phyloP scores from a whole-genome alignment of 306 rosid genomes.

The Ceratonia siliqua region DNA sequence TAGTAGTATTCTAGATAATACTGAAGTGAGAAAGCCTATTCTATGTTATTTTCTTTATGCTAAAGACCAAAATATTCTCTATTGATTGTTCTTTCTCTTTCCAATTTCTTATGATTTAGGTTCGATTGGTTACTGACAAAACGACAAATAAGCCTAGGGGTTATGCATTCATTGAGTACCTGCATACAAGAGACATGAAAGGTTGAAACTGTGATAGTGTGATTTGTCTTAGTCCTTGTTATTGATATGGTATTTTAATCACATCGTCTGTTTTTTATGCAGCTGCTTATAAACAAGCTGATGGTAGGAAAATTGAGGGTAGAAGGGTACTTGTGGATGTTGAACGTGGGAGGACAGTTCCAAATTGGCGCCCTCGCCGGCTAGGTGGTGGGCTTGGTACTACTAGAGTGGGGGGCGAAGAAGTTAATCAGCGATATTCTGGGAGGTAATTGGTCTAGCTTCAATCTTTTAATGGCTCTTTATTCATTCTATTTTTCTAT shows the following conservation, averaged over 20 bases:
- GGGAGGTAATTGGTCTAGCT: constrained; percentile 66
- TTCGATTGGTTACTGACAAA: constrained; percentile 74
- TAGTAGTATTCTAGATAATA: constrained; percentile 24
- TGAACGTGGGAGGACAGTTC: constrained; percentile 99
- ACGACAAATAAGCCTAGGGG: constrained; percentile 86
- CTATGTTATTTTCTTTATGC: constrained; percentile 28
- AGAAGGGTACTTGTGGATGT: constrained; percentile 98
- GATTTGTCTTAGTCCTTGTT: constrained; percentile 6
- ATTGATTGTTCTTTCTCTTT: constrained; percentile 34
- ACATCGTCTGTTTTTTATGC: constrained; percentile 26
- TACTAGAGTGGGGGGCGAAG: constrained; percentile 94
- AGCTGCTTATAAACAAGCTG: constrained; percentile 99
- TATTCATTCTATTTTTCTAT: background rate
- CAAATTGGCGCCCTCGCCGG: constrained; percentile 99
- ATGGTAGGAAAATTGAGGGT: constrained; percentile 95
- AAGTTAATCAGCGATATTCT: constrained; percentile 74
- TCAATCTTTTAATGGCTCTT: constrained; percentile 12
- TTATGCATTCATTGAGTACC: constrained; percentile 88
- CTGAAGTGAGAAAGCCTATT: constrained; percentile 29
- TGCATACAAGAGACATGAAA: constrained; percentile 99
- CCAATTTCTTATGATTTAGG: constrained; percentile 49
- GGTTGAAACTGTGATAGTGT: constrained; percentile 46
- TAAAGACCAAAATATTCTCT: constrained; percentile 30
- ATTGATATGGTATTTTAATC: constrained; percentile 4
- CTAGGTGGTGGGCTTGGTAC: constrained; percentile 99